A percentile compares a stretch with the other conserved stretches of the same genome.
Evolutionary conservation across 805 yeast species (phyloP).

Genomic region (Yamadazyma tumulicola): DNA sequence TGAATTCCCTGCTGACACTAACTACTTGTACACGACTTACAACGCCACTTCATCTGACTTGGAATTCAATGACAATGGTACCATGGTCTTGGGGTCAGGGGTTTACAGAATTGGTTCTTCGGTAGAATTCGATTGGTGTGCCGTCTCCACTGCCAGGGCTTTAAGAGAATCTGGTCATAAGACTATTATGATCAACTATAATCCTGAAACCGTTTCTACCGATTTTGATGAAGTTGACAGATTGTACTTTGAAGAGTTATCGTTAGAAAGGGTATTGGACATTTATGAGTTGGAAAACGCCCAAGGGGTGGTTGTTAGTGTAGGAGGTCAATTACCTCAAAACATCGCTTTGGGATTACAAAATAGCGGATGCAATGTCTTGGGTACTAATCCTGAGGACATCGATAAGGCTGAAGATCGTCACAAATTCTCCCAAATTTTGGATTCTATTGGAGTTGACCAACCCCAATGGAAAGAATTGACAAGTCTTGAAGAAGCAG

Average conservation of each 20-base stretch:
- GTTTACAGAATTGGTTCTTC: slow-evolving; percentile 98
- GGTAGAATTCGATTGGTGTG: slow-evolving; percentile 99
- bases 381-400: slow-evolving; percentile 93
- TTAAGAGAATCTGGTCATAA: slow-evolving; percentile 81
- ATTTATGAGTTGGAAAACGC: slow-evolving; percentile 91
- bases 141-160: slow-evolving; percentile 94
- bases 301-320: slow-evolving; percentile 89
- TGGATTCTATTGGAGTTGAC: slow-evolving; percentile 89
- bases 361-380: slow-evolving; percentile 76
- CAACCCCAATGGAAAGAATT: slow-evolving; percentile 98
- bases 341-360: slow-evolving; percentile 88
- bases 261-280: slow-evolving; percentile 95
- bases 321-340: slow-evolving; percentile 98
- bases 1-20: slow-evolving; percentile 96
- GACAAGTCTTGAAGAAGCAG: slow-evolving; percentile 81
- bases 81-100: slow-evolving; percentile 97
- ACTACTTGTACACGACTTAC: slow-evolving; percentile 93
- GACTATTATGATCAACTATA: slow-evolving; percentile 95
- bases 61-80: slow-evolving; percentile 82
- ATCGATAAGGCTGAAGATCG: slow-evolving; percentile 98
- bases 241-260: slow-evolving; percentile 91
- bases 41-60: slow-evolving; percentile 87
- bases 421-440: slow-evolving; percentile 92
- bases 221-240: slow-evolving; percentile 98
- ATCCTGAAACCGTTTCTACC: slow-evolving; percentile 98